Evolutionary conservation across 768 basidiomycete genomes (phyloP).

Genomic region (Butyriboletus loyo): DNA sequence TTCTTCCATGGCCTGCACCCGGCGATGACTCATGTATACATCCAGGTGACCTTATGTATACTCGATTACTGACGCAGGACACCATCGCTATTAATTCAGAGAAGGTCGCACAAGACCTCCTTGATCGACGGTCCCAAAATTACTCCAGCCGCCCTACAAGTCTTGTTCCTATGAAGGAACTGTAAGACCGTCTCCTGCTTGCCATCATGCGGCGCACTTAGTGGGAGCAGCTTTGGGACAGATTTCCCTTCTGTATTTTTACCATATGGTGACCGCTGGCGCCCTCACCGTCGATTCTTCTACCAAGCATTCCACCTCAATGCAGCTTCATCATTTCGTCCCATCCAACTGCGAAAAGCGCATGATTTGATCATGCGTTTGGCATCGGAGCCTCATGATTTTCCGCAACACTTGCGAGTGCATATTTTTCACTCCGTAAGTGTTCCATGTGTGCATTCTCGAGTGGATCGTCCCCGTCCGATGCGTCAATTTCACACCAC

Average conservation of each 20-base stretch:
- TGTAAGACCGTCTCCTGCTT: slow-evolving; percentile 9
- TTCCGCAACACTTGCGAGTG: slow-evolving; percentile 21
- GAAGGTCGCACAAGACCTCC: slow-evolving; percentile 22
- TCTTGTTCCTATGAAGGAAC: slow-evolving; percentile 13
- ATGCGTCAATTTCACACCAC: neutral
- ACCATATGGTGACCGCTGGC: slow-evolving; percentile 30
- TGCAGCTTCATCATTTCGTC: slow-evolving; percentile 27
- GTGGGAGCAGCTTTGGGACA: slow-evolving; percentile 17
- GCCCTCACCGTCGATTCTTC: slow-evolving; percentile 30
- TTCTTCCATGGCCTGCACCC: neutral
- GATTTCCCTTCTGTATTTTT: slow-evolving; percentile 25
- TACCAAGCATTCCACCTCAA: slow-evolving; percentile 36
- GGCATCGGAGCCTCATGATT: slow-evolving; percentile 19
- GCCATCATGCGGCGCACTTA: neutral
- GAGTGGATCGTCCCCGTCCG: neutral
- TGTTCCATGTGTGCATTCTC: neutral
- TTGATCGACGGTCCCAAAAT: slow-evolving; percentile 19
- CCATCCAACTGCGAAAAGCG: slow-evolving; percentile 33
- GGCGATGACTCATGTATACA: neutral
- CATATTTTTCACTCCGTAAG: slow-evolving; percentile 23
- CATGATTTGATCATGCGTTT: slow-evolving; percentile 30
- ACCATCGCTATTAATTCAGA: slow-evolving; percentile 28
- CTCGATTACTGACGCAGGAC: slow-evolving; percentile 22
- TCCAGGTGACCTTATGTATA: slow-evolving; percentile 22
- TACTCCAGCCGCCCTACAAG: slow-evolving; percentile 25